These are phyloP conservation scores for Nemania abortiva DNA, from an alignment of 2,329 filamentous ascomycete genomes.

Conservation along the genomic window DNA sequence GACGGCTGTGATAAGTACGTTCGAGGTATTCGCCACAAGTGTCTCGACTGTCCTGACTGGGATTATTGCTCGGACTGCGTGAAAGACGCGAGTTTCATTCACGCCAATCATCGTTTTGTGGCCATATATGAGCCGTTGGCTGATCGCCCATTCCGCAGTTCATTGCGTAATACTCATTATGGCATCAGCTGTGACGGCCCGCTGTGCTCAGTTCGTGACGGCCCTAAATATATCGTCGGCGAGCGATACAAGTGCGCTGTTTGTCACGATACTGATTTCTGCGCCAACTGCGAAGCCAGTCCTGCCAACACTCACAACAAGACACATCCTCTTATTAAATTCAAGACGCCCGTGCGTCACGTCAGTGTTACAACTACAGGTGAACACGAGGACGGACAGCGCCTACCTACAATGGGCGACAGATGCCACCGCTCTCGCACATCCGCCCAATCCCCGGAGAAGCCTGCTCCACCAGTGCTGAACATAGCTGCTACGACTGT, in stretches of 20 bases:
- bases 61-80: slow-evolving; percentile 90
- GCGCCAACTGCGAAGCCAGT: slow-evolving; percentile 90
- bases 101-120: slow-evolving; percentile 89
- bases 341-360: slow-evolving; percentile 91
- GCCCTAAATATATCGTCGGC: slow-evolving; percentile 81
- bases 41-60: slow-evolving; percentile 96
- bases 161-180: slow-evolving; percentile 70
- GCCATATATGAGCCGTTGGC: slow-evolving; percentile 81
- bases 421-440: slow-evolving; percentile 52
- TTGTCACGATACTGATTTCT: slow-evolving; percentile 95
- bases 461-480: slow-evolving; percentile 65
- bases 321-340: slow-evolving; percentile 97
- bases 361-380: slow-evolving; percentile 88
- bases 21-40: slow-evolving; percentile 93
- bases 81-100: slow-evolving; percentile 72
- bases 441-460: slow-evolving; percentile 59
- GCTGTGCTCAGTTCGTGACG: slow-evolving; percentile 74
- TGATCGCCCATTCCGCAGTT: slow-evolving; percentile 54
- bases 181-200: slow-evolving; percentile 97
- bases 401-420: slow-evolving; percentile 80
- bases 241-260: slow-evolving; percentile 97
- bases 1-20: slow-evolving; percentile 94
- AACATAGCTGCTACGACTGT: slow-evolving; percentile 63
- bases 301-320: slow-evolving; percentile 89
- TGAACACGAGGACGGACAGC: slow-evolving; percentile 76